A percentile compares a stretch with the other conserved stretches of the same genome.
Conservation (phyloP, 2,329 filamentous ascomycete species). For the Xylariomycetidae sp. region DNA sequence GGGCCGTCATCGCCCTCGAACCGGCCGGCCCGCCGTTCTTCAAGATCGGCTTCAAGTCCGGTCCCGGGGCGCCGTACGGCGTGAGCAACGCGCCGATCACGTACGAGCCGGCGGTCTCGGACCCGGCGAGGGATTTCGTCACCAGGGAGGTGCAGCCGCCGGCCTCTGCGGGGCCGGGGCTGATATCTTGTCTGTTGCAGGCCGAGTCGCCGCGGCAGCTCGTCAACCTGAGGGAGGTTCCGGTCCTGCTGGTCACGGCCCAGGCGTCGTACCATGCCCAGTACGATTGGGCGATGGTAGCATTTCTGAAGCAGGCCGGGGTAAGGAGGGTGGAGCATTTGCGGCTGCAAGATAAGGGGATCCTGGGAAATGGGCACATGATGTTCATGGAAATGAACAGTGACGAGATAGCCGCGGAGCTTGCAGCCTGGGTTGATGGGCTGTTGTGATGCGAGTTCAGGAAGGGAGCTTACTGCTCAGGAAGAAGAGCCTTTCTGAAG, state of each 20-base stretch:
- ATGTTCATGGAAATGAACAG: slow-evolving; percentile 46
- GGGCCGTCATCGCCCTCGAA: slow-evolving; percentile 39
- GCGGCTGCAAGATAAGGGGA: slow-evolving; percentile 32
- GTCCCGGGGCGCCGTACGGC: slow-evolving; percentile 35
- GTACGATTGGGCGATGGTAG: slow-evolving; percentile 40
- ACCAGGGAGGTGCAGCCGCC: slow-evolving; percentile 24
- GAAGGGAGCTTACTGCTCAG: too few species aligned
- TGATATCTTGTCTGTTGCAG: slow-evolving; percentile 30
- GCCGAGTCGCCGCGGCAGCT: slow-evolving; percentile 30
- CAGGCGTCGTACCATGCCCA: slow-evolving; percentile 40
- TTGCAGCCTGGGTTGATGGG: slow-evolving; percentile 24
- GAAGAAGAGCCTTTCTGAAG: too few species aligned
- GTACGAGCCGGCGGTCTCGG: slow-evolving; percentile 38
- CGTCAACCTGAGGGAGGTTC: slow-evolving; percentile 29
- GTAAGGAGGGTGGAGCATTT: slow-evolving; percentile 26
- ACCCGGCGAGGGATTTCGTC: slow-evolving; percentile 30
- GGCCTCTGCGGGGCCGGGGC: slow-evolving; percentile 14
- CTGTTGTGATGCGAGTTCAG: too few species aligned
- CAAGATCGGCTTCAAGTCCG: slow-evolving; percentile 34
- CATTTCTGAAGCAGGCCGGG: slow-evolving; percentile 39
- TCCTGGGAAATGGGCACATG: slow-evolving; percentile 44
- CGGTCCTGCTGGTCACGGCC: slow-evolving; percentile 35
- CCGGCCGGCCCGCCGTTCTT: slow-evolving; percentile 43
- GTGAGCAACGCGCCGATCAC: slow-evolving; percentile 44
- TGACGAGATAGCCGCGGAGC: slow-evolving; percentile 28